Conservation (phyloP, 176 grass and related monocot genomes). For the Musa schizocarpa region DNA sequence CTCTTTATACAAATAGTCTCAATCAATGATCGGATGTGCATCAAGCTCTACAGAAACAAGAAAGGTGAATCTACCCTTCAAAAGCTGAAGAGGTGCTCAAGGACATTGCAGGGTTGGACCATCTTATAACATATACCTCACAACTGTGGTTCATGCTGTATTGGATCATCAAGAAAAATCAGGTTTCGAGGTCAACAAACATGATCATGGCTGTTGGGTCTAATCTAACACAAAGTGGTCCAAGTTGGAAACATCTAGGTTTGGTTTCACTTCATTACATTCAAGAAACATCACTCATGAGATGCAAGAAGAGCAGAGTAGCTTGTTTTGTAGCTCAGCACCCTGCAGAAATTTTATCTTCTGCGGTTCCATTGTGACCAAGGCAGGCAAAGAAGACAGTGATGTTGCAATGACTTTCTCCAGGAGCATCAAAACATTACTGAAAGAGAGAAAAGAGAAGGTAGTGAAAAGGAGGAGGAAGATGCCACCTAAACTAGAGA, state of each 20-base stretch:
- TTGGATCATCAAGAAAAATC: not conserved
- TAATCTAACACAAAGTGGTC: not conserved
- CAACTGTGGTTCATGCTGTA: too few relatives aligned
- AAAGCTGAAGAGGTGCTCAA: too few relatives aligned
- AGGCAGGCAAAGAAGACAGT: conserved; percentile 1
- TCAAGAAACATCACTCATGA: not conserved
- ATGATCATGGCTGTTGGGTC: not conserved
- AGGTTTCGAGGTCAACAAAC: not conserved
- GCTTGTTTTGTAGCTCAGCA: not conserved
- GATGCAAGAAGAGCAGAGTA: not conserved
- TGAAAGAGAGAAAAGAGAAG: not conserved
- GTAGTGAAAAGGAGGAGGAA: not conserved
- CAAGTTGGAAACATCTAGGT: not conserved
- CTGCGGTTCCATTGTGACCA: not conserved
- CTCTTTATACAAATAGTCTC: too few relatives aligned
- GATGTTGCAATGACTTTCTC: not conserved
- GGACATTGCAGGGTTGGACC: too few relatives aligned
- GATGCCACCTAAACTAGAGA: not conserved
- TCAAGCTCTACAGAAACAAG: too few relatives aligned
- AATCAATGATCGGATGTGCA: too few relatives aligned
- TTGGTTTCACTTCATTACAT: not conserved
- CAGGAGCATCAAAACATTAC: not conserved
- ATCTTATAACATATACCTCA: too few relatives aligned
- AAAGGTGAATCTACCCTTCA: too few relatives aligned
- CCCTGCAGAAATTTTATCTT: not conserved